Base-by-base conservation (phyloP, 169 alveolate genomes). In the Eimeria acervulina region DNA sequence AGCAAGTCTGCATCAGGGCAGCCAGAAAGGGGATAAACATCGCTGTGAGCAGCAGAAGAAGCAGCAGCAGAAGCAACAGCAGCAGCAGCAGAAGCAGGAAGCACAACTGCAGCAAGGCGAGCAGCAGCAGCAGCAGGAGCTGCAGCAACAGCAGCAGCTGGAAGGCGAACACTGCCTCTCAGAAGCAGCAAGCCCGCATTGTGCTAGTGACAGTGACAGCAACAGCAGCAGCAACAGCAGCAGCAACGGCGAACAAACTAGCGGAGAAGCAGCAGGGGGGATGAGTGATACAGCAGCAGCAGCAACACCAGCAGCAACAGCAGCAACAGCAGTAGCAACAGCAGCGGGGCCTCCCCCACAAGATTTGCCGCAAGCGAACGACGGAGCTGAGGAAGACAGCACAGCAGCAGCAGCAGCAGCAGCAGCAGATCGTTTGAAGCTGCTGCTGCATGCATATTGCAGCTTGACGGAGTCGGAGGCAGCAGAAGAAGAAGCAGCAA, bases 171-270 rank as follows among this genome's bases (percentile, higher is more conserved):
- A 44, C 66, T 10, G 42, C 61, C 38, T 12, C 40, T 51, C 28
- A 51, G 68, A 88, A 76, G 21, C 17, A 44, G 31, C n/a, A 28
- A 38, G 19, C 72, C 21, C n/a, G n/a, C n/a, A n/a, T n/a, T n/a
- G n/a, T n/a, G 68, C 68, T 21, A 31, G 95, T 5, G 23, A 72
- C 89, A 78, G 89, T 38, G 23, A 28, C 63, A 36, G 89, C 89
- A 78, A 28, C 89, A 78, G 89, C 89, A 33, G 89, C 19, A 2
- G 84, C 52, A 70, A 33, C 83, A 70, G 83, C 83, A 78, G 89
- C 89, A 78, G 89, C 89, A 78, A 63, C 89, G 2, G 21, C 89
- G 40, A 33, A 23, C 40, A 36, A 6, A 5, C 13, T 36, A 7
- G 4, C 40, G 42, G 84, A 4, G 33, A 36, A 13, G 84, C 52